Percentiles rank a stretch among this genome's conserved stretches.
Evolutionary conservation across 2,329 filamentous ascomycete genomes (phyloP).

Genomic region (Fusarium equiseti): DNA sequence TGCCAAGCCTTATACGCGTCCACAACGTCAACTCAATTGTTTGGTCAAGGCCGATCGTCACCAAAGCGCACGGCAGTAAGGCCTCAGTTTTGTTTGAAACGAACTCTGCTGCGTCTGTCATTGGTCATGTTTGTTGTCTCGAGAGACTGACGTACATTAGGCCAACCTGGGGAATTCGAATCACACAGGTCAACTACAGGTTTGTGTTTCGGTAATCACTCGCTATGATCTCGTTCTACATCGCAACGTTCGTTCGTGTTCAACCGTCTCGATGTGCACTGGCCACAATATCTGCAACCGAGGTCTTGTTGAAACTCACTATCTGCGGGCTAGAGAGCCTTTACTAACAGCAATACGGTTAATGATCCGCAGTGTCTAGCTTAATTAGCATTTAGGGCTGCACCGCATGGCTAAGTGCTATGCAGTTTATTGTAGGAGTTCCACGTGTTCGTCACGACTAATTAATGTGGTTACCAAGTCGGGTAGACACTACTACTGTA

Average conservation of each 20-base stretch:
- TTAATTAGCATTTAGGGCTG: constrained; percentile 22
- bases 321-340: constrained; percentile 7
- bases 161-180: not conserved
- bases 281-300: constrained; percentile 13
- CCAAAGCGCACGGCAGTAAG: constrained; percentile 12
- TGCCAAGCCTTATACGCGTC: constrained; percentile 14
- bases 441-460: constrained; percentile 17
- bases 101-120: not conserved
- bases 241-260: not conserved
- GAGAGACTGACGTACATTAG: not conserved
- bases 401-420: constrained; percentile 2
- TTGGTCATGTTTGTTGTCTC: not conserved
- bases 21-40: constrained; percentile 12
- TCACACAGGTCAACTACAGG: not conserved
- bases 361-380: constrained; percentile 21
- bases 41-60: constrained; percentile 27
- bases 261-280: not conserved
- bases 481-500: not conserved
- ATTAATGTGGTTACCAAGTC: constrained; percentile 7
- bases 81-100: constrained; percentile 32
- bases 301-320: constrained; percentile 27
- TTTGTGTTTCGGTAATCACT: constrained; percentile 7
- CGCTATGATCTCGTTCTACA: not conserved
- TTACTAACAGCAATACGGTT: constrained; percentile 28
- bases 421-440: not conserved